These are phyloP conservation scores for Gymnopilus dilepis DNA, from an alignment of 768 basidiomycete species.

Conservation along the genomic window DNA sequence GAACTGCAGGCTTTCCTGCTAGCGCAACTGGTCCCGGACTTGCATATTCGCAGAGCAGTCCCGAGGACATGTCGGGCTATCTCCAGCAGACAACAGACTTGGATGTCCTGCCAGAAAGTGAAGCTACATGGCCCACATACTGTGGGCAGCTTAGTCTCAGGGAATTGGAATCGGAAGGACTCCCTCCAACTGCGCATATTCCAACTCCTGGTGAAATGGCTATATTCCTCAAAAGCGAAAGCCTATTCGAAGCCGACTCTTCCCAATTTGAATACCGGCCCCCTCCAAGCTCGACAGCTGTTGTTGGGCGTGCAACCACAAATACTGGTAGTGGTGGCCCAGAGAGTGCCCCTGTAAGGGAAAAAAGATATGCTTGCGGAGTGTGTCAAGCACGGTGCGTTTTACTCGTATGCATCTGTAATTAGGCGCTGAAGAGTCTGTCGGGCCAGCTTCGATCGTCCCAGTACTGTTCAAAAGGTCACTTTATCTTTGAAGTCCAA, in stretches of 20 bases:
- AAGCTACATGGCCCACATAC: conserved; percentile 36
- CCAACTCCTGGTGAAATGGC: conserved; percentile 54
- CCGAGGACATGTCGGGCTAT: conserved; percentile 47
- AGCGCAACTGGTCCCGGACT: conserved; percentile 52
- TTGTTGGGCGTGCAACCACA: conserved; percentile 22
- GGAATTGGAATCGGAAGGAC: conserved; percentile 27
- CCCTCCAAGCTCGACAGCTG: conserved; percentile 22
- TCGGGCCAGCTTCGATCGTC: conserved; percentile 54
- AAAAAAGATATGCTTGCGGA: conserved; percentile 77
- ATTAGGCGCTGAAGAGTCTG: conserved; percentile 10
- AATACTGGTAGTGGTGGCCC: conserved; percentile 22
- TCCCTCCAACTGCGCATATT: conserved; percentile 43
- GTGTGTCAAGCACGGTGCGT: conserved; percentile 83
- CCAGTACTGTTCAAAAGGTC: conserved; percentile 78
- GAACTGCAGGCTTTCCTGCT: conserved; percentile 36
- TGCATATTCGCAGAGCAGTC: conserved; percentile 34
- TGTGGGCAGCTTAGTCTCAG: conserved; percentile 31
- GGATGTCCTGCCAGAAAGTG: conserved; percentile 30
- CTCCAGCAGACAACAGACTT: conserved; percentile 36
- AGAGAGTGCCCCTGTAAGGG: conserved; percentile 43
- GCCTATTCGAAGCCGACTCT: conserved; percentile 34
- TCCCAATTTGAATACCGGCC: conserved; percentile 27
- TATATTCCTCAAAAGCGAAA: conserved; percentile 43
- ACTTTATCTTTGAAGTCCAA: conserved; percentile 26
- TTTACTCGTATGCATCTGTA: conserved; percentile 22